phyloP scores from a whole-genome alignment of 495 filamentous ascomycete species.

The Paragyromitra xinjiangensis region DNA sequence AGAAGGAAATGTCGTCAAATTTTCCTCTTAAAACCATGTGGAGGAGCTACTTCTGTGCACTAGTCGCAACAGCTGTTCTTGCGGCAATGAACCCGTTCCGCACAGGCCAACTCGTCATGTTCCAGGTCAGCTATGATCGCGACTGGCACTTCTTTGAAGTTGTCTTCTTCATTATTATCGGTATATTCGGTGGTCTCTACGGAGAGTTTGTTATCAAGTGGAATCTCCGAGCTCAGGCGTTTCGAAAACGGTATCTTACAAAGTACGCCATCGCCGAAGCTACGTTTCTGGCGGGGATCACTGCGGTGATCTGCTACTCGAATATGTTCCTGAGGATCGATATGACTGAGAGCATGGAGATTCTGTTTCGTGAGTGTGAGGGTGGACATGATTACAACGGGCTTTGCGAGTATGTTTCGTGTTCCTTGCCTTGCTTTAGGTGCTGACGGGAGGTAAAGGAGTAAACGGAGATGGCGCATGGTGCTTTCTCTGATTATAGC shows the following conservation, averaged over 20 bases:
- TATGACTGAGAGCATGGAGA: constrained; percentile 99
- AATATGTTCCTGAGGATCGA: constrained; percentile 97
- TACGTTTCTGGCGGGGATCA: constrained; percentile 79
- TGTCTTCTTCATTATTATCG: constrained; percentile 89
- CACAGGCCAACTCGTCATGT: constrained; percentile 99
- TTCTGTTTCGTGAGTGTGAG: constrained; percentile 93
- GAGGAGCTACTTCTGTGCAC: constrained; percentile 96
- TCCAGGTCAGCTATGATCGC: constrained; percentile 94
- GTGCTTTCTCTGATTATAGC: constrained; percentile 81
- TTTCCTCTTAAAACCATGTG: constrained; percentile 98
- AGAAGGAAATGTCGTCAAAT: constrained; percentile 91
- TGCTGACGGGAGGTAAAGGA: constrained; percentile 42
- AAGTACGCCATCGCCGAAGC: constrained; percentile 89
- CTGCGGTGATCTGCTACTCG: constrained; percentile 91
- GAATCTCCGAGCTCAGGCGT: constrained; percentile 90
- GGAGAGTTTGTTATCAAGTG: constrained; percentile 98
- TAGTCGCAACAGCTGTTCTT: constrained; percentile 92
- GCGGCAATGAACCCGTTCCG: constrained; percentile 98
- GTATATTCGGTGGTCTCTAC: constrained; percentile 93
- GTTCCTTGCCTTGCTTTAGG: constrained; percentile 56
- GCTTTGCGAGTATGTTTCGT: constrained; percentile 73
- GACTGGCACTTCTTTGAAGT: constrained; percentile 98
- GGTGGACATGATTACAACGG: constrained; percentile 90
- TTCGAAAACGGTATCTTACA: constrained; percentile 91
- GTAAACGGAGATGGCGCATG: constrained; percentile 73